Evolutionary conservation across 2,329 filamentous ascomycete genomes (phyloP).

Genomic region (Sclerotinia borealis): DNA sequence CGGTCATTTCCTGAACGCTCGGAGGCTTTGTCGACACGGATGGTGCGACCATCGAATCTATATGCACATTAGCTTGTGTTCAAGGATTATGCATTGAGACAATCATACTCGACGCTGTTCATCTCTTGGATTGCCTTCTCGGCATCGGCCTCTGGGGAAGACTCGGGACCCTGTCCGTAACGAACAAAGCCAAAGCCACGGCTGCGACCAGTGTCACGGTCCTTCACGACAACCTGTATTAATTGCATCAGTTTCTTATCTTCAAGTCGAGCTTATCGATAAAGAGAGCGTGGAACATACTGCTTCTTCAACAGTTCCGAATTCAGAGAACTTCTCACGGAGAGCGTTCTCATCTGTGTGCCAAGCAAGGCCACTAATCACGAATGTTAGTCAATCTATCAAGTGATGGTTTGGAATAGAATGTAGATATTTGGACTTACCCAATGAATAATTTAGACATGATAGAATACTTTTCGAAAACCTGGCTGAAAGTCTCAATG

Average conservation of each 20-base stretch:
- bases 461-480: constrained; percentile 34
- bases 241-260: constrained; percentile 23
- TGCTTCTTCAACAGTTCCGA: constrained; percentile 86
- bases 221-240: constrained; percentile 85
- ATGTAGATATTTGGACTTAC: constrained; percentile 47
- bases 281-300: constrained; percentile 51
- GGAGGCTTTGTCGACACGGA: constrained; percentile 93
- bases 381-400: constrained; percentile 5
- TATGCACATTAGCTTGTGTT: constrained; percentile 14
- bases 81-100: not conserved
- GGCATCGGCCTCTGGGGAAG: constrained; percentile 56
- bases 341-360: constrained; percentile 89
- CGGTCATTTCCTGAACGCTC: constrained; percentile 37
- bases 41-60: constrained; percentile 88
- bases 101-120: constrained; percentile 82
- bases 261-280: not conserved
- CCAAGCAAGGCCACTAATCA: constrained; percentile 84
- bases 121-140: constrained; percentile 69
- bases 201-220: constrained; percentile 92
- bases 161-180: constrained; percentile 50
- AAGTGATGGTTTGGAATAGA: not conserved
- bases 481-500: constrained; percentile 36
- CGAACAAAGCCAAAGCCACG: constrained; percentile 97
- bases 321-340: constrained; percentile 87
- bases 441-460: constrained; percentile 97